Evolutionary conservation across 306 rosid species (phyloP).

Genomic region (Rubus parviflorus): DNA sequence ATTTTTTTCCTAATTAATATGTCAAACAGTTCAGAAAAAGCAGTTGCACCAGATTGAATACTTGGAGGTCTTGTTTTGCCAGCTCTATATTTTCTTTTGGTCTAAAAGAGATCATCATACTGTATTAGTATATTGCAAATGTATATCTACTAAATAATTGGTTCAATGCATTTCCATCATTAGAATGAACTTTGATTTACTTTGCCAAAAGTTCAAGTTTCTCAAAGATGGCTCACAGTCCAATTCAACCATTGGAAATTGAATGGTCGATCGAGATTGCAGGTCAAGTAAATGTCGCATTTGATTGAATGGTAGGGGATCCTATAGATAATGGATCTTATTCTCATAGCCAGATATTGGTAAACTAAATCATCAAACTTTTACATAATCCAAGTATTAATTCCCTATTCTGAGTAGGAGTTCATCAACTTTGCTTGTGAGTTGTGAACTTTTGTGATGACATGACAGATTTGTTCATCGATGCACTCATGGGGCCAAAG

Average conservation of each 20-base stretch:
- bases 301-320: neutral
- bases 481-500: neutral
- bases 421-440: neutral
- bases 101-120: neutral
- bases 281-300: neutral
- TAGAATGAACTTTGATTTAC: neutral
- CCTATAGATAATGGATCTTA: neutral
- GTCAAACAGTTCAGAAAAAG: neutral
- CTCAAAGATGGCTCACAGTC: neutral
- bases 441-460: neutral
- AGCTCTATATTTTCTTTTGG: neutral
- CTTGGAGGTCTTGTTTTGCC: conserved; percentile 1
- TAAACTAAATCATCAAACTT: neutral
- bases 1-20: no score
- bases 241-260: conserved; percentile 5
- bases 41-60: conserved; percentile 1
- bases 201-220: neutral
- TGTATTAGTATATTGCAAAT: neutral
- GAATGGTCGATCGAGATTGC: conserved; percentile 26
- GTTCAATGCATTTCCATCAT: neutral
- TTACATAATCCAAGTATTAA: neutral
- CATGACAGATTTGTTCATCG: neutral
- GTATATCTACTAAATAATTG: neutral
- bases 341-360: neutral
- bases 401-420: neutral